Evolutionary conservation across 345 rosid genomes (phyloP), one percentile per base, ranked within the genome.

Genomic region (Gossypioides kirkii): DNA sequence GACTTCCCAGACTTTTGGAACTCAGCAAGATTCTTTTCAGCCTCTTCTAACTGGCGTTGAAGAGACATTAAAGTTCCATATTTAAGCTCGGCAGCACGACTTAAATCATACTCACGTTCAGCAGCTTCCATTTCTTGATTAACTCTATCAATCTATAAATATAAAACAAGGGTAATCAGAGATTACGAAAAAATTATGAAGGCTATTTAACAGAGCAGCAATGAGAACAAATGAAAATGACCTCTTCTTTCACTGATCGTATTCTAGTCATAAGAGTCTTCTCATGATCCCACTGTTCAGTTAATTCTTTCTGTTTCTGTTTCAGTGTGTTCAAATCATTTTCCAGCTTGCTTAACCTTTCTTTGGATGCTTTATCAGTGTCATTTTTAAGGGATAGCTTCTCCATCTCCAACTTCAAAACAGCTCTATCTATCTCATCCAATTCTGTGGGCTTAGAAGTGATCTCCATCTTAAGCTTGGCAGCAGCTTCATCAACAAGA

Each of bases 401-500:
- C 88, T 92, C 98, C 99, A 95, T 95, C 84, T 95, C 98, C 81
- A 89, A 69, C 80, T 95, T 91, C 73, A 89, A 76, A 56, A 95
- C 81, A 78, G 93, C 87, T 81, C 99, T 88, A 60, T 95, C 98
- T 46, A 89, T 73, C 83, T 92, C 97, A 77, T 95, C 97, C 72
- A 95, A 78, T 74, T 95, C 99, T 10, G 85, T 92, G 46, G 98
- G 98, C 83, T 92, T 94, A 73, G 99, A 95, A 74, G 98, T 89
- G 65, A 95, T 95, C 85, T 95, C 97, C 99, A 92, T 91, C 81
- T 88, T 95, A 80, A 95, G 87, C 86, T 95, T 95, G 76, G 94
- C 98, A 50, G 94, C 94, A 70, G 99, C 97, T 84, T 95, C 99
- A 76, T 92, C 99, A 74, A 89, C 97, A 23, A 92, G 94, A 80